phyloP scores from a whole-genome alignment of 1,284 basidiomycete species.

The Vanrija humicola region DNA sequence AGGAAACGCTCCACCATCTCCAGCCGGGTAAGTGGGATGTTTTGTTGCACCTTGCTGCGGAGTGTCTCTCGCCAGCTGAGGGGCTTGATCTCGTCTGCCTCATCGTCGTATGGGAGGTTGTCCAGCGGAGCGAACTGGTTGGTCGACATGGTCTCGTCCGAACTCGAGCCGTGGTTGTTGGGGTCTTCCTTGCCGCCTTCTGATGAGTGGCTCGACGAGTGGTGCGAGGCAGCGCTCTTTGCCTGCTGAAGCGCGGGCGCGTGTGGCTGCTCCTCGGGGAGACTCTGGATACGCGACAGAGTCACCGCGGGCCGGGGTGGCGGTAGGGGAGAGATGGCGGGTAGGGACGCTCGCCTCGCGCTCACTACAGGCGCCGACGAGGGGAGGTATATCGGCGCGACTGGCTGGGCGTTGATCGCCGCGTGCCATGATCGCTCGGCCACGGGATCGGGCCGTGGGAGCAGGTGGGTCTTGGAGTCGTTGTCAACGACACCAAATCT shows the following conservation, averaged over 20 bases:
- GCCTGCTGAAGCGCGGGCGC: background rate
- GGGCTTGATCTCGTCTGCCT: slow-evolving; percentile 2
- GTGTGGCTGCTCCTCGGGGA: slow-evolving; percentile 33
- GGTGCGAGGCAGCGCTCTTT: background rate
- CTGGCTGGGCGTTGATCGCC: slow-evolving; percentile 5
- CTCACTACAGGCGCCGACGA: no score
- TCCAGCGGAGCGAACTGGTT: background rate
- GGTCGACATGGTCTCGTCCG: slow-evolving; percentile 1
- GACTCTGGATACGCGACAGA: slow-evolving; percentile 40
- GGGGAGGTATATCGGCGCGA: slow-evolving; percentile 7
- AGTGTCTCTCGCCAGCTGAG: slow-evolving; percentile 13
- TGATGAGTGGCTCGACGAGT: background rate
- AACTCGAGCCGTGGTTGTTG: background rate
- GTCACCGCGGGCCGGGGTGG: slow-evolving; percentile 11
- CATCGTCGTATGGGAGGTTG: slow-evolving; percentile 4
- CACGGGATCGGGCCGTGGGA: background rate
- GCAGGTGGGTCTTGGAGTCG: slow-evolving; percentile 10
- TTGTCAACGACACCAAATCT: slow-evolving; percentile 7
- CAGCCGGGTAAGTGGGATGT: slow-evolving; percentile 6
- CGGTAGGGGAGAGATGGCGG: slow-evolving; percentile 10
- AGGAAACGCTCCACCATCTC: slow-evolving; percentile 31
- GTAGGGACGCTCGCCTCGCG: slow-evolving; percentile 24
- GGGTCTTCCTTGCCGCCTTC: background rate
- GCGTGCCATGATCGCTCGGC: background rate
- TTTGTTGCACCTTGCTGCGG: slow-evolving; percentile 13